These are phyloP conservation scores for Glonium stellatum DNA, from an alignment of 495 filamentous ascomycete species.

Conservation along the genomic window DNA sequence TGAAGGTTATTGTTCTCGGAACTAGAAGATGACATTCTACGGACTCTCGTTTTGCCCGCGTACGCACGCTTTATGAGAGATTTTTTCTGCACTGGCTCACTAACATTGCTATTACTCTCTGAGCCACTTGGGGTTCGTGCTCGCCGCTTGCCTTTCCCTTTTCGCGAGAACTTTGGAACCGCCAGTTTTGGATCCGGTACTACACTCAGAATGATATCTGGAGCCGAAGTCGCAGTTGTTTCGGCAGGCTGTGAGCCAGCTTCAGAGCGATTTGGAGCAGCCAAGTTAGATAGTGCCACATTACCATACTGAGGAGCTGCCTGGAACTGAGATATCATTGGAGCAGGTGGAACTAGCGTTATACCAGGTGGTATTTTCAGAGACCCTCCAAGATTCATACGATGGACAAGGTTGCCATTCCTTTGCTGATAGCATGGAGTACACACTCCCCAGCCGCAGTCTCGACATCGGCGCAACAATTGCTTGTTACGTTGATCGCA, in stretches of 20 bases:
- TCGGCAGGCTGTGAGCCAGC: no score
- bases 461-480: conserved; percentile 15
- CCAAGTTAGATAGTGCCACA: no score
- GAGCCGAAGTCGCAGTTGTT: no score
- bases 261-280: no score
- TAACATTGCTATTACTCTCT: background rate
- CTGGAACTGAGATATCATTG: no score
- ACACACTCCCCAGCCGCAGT: conserved; percentile 22
- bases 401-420: background rate
- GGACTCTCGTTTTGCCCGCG: background rate
- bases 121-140: background rate
- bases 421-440: conserved; percentile 7
- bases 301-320: no score
- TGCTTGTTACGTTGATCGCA: conserved; percentile 16
- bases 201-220: no score
- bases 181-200: no score
- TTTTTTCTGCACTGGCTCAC: background rate
- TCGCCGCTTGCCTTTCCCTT: background rate
- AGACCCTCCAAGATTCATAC: no score
- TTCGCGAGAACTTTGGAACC: background rate
- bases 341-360: no score
- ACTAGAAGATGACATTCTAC: background rate
- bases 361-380: no score
- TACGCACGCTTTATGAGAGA: background rate
- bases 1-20: background rate